phyloP scores from a whole-genome alignment of 306 rosid species.

The Medicago lupulina region DNA sequence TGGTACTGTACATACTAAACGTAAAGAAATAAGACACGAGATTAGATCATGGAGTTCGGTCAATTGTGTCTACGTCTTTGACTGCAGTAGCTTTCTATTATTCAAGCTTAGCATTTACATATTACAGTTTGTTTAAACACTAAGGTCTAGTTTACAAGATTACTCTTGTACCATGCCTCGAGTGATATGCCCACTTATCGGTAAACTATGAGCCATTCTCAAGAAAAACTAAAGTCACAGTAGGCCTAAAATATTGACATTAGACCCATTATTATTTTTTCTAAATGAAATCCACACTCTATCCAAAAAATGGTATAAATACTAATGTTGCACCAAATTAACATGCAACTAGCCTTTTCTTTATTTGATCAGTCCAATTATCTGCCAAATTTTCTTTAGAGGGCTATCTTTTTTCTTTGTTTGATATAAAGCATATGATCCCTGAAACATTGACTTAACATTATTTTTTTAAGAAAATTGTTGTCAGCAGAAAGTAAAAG shows the following conservation, averaged over 20 bases:
- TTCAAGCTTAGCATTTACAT: too few species aligned
- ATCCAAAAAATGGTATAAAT: background rate
- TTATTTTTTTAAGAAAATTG: background rate
- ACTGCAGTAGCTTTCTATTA: too few species aligned
- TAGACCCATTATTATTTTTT: too few species aligned
- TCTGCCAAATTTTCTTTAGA: background rate
- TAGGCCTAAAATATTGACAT: background rate
- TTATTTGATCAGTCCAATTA: background rate
- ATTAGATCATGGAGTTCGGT: too few species aligned
- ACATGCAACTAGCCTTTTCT: background rate
- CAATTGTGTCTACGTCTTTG: too few species aligned
- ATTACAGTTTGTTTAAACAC: too few species aligned
- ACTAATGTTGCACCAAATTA: background rate
- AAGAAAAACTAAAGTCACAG: background rate
- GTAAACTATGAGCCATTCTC: too few species aligned
- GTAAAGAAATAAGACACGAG: too few species aligned
- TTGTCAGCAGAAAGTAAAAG: constrained; percentile 20
- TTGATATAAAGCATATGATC: background rate
- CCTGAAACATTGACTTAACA: background rate
- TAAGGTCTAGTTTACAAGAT: too few species aligned
- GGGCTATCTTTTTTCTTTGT: background rate
- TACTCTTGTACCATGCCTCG: too few species aligned
- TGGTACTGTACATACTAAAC: too few species aligned
- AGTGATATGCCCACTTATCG: too few species aligned
- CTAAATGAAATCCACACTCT: background rate